Evolutionary conservation across 805 yeast species (phyloP), one percentile per base, ranked within the genome.

Genomic region (Wickerhamomyces chambardii): DNA sequence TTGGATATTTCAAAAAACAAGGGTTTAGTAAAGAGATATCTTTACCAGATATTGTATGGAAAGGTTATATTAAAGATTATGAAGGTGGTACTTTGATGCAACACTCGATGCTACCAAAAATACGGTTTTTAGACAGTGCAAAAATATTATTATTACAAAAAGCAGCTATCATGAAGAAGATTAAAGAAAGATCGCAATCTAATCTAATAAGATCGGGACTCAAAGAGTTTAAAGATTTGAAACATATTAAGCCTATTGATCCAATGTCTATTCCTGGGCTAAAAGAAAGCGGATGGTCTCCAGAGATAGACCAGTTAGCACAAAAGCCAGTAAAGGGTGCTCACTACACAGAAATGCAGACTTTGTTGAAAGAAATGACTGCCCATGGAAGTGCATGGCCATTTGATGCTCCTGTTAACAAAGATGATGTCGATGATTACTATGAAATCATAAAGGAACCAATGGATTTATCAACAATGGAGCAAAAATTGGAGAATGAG

Each of bases 51-150:
- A 73, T 75, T 34, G 70, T 79, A 25, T 92, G 99, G 99, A 85
- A 86, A 92, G 99, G 99, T 3, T 92, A 92, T 58, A 92, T 92
- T 53, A 92, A 92, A 58, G 98, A 92, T 64, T 92, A 92, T 59
- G 99, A 92, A 61, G 99, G 99, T 18, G 98, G 97, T 48, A 92
- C 98, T 1, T 64, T 92, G 41, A 90, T 92, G 97, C 97, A 92
- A 62, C 92, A 98, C 55, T 63, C 90, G 1, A 89, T 90, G 94
- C 64, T 92, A 35, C 97, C 97, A 1, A 67, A 75, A 33, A 78
- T 86, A 38, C 73, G 97, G 45, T 92, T 92, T 57, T 64, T 92
- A 34, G 98, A 92, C 55, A 80, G 85, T 44, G 81, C 82, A 2
- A 90, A 87, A 56, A 85, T 92, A 29, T 59, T 92, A 34, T 63